phyloP scores from a whole-genome alignment of 2,329 filamentous ascomycete species.

The Tolypocladium nubicola region DNA sequence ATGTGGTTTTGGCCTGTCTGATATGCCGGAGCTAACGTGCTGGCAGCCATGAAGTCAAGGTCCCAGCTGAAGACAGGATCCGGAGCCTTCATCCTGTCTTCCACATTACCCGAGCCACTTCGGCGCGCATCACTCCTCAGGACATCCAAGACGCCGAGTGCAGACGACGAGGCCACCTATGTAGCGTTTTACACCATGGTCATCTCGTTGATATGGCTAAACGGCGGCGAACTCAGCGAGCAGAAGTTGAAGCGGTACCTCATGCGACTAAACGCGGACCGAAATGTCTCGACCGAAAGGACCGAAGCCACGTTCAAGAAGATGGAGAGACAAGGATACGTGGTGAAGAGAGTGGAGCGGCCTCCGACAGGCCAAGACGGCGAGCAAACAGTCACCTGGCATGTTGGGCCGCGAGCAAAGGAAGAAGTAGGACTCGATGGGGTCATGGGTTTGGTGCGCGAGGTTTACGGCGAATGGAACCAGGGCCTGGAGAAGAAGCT shows the following conservation, averaged over 20 bases:
- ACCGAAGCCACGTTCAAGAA: constrained; percentile 65
- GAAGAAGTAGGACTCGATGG: constrained; percentile 73
- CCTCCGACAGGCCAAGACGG: constrained; percentile 42
- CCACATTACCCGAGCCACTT: constrained; percentile 58
- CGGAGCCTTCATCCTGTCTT: constrained; percentile 68
- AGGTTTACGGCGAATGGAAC: constrained; percentile 43
- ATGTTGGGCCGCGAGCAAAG: constrained; percentile 75
- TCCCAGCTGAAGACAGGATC: constrained; percentile 45
- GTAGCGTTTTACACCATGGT: constrained; percentile 71
- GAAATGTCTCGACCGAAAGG: constrained; percentile 62
- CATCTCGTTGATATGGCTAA: constrained; percentile 66
- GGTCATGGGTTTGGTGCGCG: constrained; percentile 58
- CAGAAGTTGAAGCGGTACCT: constrained; percentile 70
- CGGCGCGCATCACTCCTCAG: constrained; percentile 55
- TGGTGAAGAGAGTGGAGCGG: constrained; percentile 62
- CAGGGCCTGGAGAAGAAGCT: constrained; percentile 50
- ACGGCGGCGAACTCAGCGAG: constrained; percentile 63
- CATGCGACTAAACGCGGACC: constrained; percentile 61
- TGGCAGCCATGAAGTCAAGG: constrained; percentile 30
- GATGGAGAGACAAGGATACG: constrained; percentile 74
- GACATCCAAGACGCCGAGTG: constrained; percentile 55
- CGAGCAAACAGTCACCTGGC: constrained; percentile 70
- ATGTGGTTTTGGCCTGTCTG: constrained; percentile 3
- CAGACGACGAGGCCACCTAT: constrained; percentile 66
- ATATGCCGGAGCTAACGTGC: constrained; percentile 4